Base-by-base conservation (phyloP, 2,329 filamentous ascomycete species). In the Periconia sp. region DNA sequence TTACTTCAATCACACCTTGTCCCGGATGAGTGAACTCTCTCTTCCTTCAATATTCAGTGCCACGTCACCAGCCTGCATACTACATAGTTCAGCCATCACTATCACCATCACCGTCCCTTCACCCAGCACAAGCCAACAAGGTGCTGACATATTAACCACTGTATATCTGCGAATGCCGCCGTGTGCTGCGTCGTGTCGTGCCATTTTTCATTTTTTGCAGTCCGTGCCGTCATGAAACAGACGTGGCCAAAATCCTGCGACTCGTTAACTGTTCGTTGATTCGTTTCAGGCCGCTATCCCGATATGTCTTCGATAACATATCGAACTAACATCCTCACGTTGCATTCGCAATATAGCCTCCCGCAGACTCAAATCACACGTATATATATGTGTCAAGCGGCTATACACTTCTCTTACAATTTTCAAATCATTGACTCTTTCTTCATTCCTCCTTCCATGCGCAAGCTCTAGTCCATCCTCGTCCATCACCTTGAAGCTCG, bases 241-340 rank as follows among this genome's bases (percentile, higher is more conserved):
- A 35, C 6, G 10, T 2, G 6, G 27, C 8, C 18, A 10, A 33
- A 18, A 46, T n/a, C 15, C n/a, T 17, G 31, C 19, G 46, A 37
- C 17, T 17, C 44, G 10, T 10, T 11, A 9, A 5, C 13, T 33
- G 6, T 17, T 40, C 20, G 20, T 23, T 20, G 47, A 33, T 40
- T 18, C 41, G 50, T 50, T 49, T 37, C 45, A 47, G 45, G 31
- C n/a, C 31, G 10, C 33, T 6, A 47, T 23, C 42, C 10, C 47
- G 47, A 50, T 50, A 50, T 43, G 40, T 43, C 23, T 23, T 44
- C 41, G 54, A 56, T 56, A 53, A 50, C 46, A 50, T 53, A 53
- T 53, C 54, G 47, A 45, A 30, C 23, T 15, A 5, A 37, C 33
- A 37, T 37, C 11, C 10, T 11, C 33, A 37, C 33, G 6, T 15